Evolutionary conservation across 2,329 filamentous ascomycete genomes (phyloP), one percentile per base, ranked within the genome.

Genomic region (Diaporthe eres): DNA sequence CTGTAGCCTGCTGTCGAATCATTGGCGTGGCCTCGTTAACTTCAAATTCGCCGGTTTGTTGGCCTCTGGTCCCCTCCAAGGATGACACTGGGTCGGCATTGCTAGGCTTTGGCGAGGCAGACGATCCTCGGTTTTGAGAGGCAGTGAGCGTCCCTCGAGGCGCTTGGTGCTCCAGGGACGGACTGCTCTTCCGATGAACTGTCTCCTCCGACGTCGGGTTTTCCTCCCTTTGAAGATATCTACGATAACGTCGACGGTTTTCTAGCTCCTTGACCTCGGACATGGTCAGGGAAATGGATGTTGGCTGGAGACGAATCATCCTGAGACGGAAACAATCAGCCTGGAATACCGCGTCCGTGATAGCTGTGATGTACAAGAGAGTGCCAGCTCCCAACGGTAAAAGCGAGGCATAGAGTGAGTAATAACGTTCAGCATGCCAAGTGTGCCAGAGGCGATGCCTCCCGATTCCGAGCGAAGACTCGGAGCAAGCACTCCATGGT

Each of bases 221-320:
- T 61, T 81, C 78, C 28, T 82, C 79, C 72, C 77, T 79, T 55
- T 80, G 79, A 73, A 84, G 82, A 76, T 83, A 83, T 53, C 78
- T 82, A 42, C 78, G 82, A 76, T 81, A 82, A 22, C 79, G 81
- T 49, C 79, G 83, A 53, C 82, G 83, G 12, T 81, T 79, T 60
- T 85, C 82, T 47, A 83, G 82, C 19, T 85, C 84, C 74, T 84
- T 83, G 68, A 87, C 84, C 77, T 88, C 87, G 17, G 83, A 79
- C 77, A 84, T 82, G 61, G 84, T 83, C 75, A 88, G 73, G 42
- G 81, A 81, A 67, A 88, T 82, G 5, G 81, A 80, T 2, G 86
- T 87, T 25, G 85, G 83, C 37, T 78, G 77, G 72, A 86, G 81
- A 70, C 86, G 85, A 37, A 88, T 77, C 86, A 88, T 88, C 13